These are phyloP conservation scores for Bipolaris gigantea DNA, from an alignment of 2,329 filamentous ascomycete genomes.

Conservation along the genomic window DNA sequence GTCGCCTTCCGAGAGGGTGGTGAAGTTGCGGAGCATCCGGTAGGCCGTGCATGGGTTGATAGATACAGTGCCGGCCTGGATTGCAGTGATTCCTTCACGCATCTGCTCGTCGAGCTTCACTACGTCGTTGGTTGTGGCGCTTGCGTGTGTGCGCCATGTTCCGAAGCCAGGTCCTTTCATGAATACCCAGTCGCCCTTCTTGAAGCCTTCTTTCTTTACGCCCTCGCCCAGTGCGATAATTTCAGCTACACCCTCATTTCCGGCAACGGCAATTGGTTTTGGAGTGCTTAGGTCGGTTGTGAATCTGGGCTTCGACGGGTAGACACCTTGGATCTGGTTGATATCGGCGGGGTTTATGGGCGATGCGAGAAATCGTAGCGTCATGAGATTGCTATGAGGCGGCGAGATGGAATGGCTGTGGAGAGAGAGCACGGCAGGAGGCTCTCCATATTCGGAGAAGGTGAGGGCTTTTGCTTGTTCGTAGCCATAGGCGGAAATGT, in stretches of 20 bases:
- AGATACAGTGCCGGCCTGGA: conserved; percentile 83
- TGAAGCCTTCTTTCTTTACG: conserved; percentile 57
- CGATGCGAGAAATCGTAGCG: conserved; percentile 83
- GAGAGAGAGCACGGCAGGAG: conserved; percentile 68
- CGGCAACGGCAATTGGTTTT: conserved; percentile 74
- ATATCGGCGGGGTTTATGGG: conserved; percentile 97
- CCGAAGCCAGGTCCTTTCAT: conserved; percentile 82
- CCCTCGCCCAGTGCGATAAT: conserved; percentile 70
- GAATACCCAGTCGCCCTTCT: conserved; percentile 90
- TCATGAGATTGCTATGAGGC: conserved; percentile 68
- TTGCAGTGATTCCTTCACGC: conserved; percentile 67
- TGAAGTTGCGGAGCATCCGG: conserved; percentile 85
- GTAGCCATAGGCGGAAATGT: conserved; percentile 70
- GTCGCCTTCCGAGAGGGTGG: conserved; percentile 67
- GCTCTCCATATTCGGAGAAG: conserved; percentile 74
- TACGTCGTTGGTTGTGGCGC: conserved; percentile 63
- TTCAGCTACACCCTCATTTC: conserved; percentile 94
- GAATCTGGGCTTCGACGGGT: conserved; percentile 82
- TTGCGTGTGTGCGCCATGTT: conserved; percentile 91
- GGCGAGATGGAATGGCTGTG: conserved; percentile 79
- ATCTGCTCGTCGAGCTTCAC: conserved; percentile 71
- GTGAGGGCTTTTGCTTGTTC: conserved; percentile 82
- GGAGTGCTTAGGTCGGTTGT: conserved; percentile 74
- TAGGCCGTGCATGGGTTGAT: conserved; percentile 96
- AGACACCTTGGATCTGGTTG: conserved; percentile 96